Evolutionary conservation across 768 basidiomycete species (phyloP).

Genomic region (Phlegmacium glaucopus): DNA sequence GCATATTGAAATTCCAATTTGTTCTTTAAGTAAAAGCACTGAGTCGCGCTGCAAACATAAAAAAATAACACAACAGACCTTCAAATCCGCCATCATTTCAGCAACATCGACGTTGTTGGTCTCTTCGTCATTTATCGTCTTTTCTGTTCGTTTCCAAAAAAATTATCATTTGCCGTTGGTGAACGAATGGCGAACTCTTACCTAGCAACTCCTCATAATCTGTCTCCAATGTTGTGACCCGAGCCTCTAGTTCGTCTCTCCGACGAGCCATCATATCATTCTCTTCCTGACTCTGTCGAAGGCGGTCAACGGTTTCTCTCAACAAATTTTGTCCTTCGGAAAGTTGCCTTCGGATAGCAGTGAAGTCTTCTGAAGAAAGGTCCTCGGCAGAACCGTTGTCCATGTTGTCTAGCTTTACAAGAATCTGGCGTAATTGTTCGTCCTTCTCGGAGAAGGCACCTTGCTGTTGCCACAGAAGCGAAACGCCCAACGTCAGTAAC

Average conservation of each 20-base stretch:
- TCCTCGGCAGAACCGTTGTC: constrained; percentile 54
- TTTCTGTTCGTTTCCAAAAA: constrained; percentile 53
- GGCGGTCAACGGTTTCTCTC: constrained; percentile 85
- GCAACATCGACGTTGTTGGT: constrained; percentile 77
- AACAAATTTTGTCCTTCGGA: constrained; percentile 84
- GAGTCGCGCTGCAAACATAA: constrained; percentile 4
- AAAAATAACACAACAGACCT: constrained; percentile 44
- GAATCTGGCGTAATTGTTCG: constrained; percentile 81
- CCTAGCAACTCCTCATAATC: constrained; percentile 98
- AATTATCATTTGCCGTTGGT: neutral
- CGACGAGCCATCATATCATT: constrained; percentile 79
- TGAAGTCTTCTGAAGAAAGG: constrained; percentile 74
- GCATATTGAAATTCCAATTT: constrained; percentile 94
- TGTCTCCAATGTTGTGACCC: constrained; percentile 76
- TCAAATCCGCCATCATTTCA: constrained; percentile 87
- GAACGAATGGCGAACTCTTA: constrained; percentile 31
- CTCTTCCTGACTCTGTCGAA: constrained; percentile 90
- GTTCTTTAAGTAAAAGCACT: constrained; percentile 43
- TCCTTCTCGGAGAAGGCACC: constrained; percentile 96
- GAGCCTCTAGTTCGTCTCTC: constrained; percentile 82
- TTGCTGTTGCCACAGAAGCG: constrained; percentile 48
- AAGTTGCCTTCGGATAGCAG: constrained; percentile 81
- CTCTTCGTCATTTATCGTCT: constrained; percentile 88
- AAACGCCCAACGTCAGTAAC: neutral
- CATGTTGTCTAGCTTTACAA: constrained; percentile 80